These are phyloP conservation scores for Fusarium solani-melongenae DNA, from an alignment of 2,329 filamentous ascomycete species.

Conservation along the genomic window DNA sequence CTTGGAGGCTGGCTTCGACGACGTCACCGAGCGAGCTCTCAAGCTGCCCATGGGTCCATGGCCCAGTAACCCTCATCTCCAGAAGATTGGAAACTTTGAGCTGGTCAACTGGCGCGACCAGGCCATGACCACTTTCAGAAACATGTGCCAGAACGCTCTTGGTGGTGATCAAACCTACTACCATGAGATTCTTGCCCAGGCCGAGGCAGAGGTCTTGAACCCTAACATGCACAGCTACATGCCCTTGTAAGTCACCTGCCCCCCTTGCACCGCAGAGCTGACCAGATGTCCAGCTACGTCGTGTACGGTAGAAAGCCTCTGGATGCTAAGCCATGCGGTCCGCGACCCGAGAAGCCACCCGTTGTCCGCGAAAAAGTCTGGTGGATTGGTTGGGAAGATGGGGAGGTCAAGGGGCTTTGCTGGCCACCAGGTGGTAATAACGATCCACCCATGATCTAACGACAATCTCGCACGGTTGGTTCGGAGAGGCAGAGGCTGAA, in stretches of 20 bases:
- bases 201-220: conserved; percentile 34
- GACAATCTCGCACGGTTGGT: background rate
- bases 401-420: background rate
- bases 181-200: conserved; percentile 34
- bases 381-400: background rate
- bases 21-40: conserved; percentile 42
- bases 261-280: background rate
- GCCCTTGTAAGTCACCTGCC: conserved; percentile 27
- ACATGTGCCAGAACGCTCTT: conserved; percentile 39
- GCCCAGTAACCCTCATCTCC: conserved; percentile 45
- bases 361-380: background rate
- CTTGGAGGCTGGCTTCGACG: conserved; percentile 46
- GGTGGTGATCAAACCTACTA: conserved; percentile 37
- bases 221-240: conserved; percentile 40
- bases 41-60: conserved; percentile 47
- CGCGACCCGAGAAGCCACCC: background rate
- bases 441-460: background rate
- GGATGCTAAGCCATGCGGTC: background rate
- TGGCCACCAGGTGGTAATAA: background rate
- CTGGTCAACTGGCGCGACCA: conserved; percentile 39
- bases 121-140: conserved; percentile 34
- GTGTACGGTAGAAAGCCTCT: conserved; percentile 23
- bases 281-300: conserved; percentile 10
- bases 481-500: background rate
- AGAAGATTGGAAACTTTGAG: conserved; percentile 44